Evolutionary conservation across 352 stramenopile species (phyloP).

Genomic region (Phytophthora syringae): DNA sequence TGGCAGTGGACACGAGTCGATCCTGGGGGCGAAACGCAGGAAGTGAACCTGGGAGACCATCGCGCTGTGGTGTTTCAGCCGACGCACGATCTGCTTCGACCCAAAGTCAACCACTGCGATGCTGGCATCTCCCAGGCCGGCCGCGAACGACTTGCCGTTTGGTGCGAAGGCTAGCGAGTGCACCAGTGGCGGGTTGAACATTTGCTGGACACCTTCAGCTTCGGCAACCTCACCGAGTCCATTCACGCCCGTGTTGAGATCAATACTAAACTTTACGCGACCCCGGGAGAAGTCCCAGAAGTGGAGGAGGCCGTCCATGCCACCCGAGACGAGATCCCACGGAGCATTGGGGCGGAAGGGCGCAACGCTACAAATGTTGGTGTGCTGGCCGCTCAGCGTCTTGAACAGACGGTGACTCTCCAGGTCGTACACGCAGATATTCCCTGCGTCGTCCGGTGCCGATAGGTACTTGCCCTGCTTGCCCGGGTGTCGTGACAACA

Average conservation of each 20-base stretch:
- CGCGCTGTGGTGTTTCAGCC: constrained; percentile 59
- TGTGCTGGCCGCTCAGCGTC: constrained; percentile 69
- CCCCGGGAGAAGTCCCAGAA: constrained; percentile 85
- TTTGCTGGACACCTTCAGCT: constrained; percentile 44
- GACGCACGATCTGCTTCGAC: constrained; percentile 54
- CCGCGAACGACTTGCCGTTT: constrained; percentile 69
- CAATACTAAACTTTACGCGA: constrained; percentile 70
- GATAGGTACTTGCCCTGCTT: constrained; percentile 66
- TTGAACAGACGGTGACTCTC: constrained; percentile 64
- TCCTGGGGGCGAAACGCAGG: constrained; percentile 51
- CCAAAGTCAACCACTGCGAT: constrained; percentile 73
- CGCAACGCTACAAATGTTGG: constrained; percentile 72
- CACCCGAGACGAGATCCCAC: constrained; percentile 78
- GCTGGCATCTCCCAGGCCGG: constrained; percentile 68
- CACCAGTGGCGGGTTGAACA: constrained; percentile 82
- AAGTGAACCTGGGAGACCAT: constrained; percentile 71
- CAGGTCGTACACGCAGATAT: constrained; percentile 75
- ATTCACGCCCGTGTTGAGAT: constrained; percentile 64
- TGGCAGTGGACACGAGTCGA: constrained; percentile 67
- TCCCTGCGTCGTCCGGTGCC: constrained; percentile 67
- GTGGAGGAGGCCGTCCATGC: constrained; percentile 69
- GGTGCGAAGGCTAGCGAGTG: constrained; percentile 68
- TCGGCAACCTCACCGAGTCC: constrained; percentile 21
- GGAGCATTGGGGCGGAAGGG: constrained; percentile 73
- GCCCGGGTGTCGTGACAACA: constrained; percentile 51